A percentile compares a stretch with the other conserved stretches of the same genome.
Conservation (phyloP, 2,329 filamentous ascomycete species). For the Fusarium buxicola region DNA sequence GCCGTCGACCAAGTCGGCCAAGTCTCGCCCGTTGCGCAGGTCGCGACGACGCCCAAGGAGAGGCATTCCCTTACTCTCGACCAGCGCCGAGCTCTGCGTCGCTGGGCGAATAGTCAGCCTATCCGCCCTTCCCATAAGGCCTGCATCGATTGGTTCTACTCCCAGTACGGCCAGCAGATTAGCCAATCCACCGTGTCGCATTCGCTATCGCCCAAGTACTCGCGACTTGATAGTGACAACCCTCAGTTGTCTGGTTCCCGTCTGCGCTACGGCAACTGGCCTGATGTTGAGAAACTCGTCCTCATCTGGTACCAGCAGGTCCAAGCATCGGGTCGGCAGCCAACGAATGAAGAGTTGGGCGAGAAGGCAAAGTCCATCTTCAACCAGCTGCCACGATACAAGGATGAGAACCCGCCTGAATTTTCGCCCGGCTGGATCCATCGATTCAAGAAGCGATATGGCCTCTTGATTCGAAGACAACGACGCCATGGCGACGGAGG, state of each 20-base stretch:
- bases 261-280: conserved; percentile 72
- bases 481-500: conserved; percentile 62
- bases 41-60: conserved; percentile 54
- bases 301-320: conserved; percentile 67
- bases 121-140: conserved; percentile 69
- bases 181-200: conserved; percentile 73
- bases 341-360: conserved; percentile 71
- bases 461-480: conserved; percentile 67
- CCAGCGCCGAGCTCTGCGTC: conserved; percentile 69
- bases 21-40: conserved; percentile 27
- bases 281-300: conserved; percentile 70
- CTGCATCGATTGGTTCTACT: conserved; percentile 72
- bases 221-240: conserved; percentile 68
- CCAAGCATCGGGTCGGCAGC: conserved; percentile 64
- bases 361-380: conserved; percentile 72
- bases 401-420: conserved; percentile 69
- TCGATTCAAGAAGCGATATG: conserved; percentile 73
- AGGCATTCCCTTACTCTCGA: conserved; percentile 71
- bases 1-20: conserved; percentile 37
- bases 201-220: conserved; percentile 71
- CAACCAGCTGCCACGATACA: conserved; percentile 68
- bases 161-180: conserved; percentile 69
- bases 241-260: conserved; percentile 72
- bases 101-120: conserved; percentile 68
- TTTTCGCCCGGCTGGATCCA: conserved; percentile 74